These are phyloP conservation scores for Primulina eburnea DNA, from an alignment of 257 asterid genomes.

Conservation along the genomic window DNA sequence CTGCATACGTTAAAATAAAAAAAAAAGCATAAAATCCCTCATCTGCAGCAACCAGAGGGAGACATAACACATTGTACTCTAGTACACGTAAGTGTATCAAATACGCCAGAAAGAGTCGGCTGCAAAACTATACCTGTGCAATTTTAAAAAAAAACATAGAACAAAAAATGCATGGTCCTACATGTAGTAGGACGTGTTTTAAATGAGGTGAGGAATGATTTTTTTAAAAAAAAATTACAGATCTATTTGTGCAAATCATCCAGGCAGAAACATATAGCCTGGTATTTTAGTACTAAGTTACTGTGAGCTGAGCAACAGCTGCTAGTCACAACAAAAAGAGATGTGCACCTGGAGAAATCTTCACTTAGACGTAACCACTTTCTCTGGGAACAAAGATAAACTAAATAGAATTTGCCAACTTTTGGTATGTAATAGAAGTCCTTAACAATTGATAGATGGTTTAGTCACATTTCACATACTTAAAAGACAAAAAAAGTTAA, in stretches of 20 bases:
- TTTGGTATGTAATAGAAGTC: background rate
- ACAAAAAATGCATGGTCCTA: too few relatives aligned
- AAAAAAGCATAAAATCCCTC: background rate
- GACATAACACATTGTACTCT: background rate
- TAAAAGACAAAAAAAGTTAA: background rate
- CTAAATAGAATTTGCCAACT: background rate
- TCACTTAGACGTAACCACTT: slow-evolving; percentile 4
- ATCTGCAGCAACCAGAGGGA: background rate
- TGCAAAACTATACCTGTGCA: too few relatives aligned
- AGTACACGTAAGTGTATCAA: slow-evolving; percentile 14
- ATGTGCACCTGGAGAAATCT: background rate
- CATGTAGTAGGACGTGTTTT: too few relatives aligned
- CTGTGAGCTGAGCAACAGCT: background rate
- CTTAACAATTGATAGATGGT: slow-evolving; percentile 5
- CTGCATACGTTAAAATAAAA: slow-evolving; percentile 5
- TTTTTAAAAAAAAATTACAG: too few relatives aligned
- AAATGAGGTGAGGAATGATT: too few relatives aligned
- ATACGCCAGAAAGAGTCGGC: background rate
- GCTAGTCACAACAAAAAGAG: background rate
- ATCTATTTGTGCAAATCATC: too few relatives aligned
- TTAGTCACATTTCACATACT: slow-evolving; percentile 8
- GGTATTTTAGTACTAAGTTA: background rate
- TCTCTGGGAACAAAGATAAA: slow-evolving; percentile 1
- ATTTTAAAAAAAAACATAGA: too few relatives aligned
- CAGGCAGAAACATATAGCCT: background rate